These are phyloP conservation scores for Sclerospora graminicola DNA, from an alignment of 352 stramenopile species.

Conservation along the genomic window DNA sequence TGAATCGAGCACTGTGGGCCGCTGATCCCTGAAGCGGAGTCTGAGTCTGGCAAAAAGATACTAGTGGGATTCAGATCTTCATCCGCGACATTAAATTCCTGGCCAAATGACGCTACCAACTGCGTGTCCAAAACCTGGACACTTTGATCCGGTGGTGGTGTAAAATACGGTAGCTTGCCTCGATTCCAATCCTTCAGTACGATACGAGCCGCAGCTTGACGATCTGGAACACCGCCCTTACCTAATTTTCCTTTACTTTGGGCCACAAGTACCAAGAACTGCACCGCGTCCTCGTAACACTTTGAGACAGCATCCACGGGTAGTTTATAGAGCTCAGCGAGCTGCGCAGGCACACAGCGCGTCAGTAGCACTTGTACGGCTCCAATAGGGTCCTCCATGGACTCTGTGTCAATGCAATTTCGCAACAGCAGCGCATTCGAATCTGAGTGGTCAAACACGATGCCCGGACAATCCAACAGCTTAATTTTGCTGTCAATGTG, in stretches of 20 bases:
- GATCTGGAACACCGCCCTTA: slow-evolving; percentile 92
- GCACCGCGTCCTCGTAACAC: slow-evolving; percentile 61
- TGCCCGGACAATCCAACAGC: slow-evolving; percentile 95
- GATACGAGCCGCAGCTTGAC: slow-evolving; percentile 85
- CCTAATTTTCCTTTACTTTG: slow-evolving; percentile 88
- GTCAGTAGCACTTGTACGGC: slow-evolving; percentile 90
- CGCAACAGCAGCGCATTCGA: slow-evolving; percentile 79
- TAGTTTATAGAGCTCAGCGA: slow-evolving; percentile 94
- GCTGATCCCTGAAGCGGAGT: slow-evolving; percentile 5
- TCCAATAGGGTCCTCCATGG: slow-evolving; percentile 90
- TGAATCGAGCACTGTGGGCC: slow-evolving; percentile 40
- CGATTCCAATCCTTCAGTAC: slow-evolving; percentile 90
- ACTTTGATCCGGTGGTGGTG: slow-evolving; percentile 58
- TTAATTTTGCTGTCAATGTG: slow-evolving; percentile 97
- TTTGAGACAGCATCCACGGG: slow-evolving; percentile 52
- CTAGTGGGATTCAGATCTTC: slow-evolving; percentile 57
- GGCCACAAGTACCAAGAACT: slow-evolving; percentile 94
- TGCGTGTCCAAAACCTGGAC: slow-evolving; percentile 56
- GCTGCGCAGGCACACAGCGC: slow-evolving; percentile 83
- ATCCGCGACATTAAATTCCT: slow-evolving; percentile 58
- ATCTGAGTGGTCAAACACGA: slow-evolving; percentile 94
- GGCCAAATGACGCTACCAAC: slow-evolving; percentile 45
- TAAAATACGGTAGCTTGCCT: slow-evolving; percentile 87
- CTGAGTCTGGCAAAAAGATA: slow-evolving; percentile 42
- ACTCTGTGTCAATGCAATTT: slow-evolving; percentile 96